A percentile compares a stretch with the other conserved stretches of the same genome.
Conservation (phyloP, 73 alveolate genomes). For the Tetrahymena thermophila region DNA sequence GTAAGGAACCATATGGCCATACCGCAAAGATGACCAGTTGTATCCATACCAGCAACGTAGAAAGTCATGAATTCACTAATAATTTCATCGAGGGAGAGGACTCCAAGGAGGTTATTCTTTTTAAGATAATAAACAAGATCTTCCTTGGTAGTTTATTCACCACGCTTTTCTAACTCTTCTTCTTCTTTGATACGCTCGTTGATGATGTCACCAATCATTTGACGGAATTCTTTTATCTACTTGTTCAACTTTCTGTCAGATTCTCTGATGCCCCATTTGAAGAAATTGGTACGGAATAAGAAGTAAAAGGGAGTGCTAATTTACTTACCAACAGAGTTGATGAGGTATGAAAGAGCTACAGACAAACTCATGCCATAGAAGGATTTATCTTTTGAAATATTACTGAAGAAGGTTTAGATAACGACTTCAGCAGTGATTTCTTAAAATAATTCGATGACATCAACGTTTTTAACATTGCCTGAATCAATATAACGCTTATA, state of each 20-base stretch:
- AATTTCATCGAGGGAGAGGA: background rate
- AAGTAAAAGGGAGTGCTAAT: background rate
- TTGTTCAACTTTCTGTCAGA: background rate
- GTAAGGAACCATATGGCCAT: background rate
- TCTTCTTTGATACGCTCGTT: background rate
- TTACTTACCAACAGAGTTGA: background rate
- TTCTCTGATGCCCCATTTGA: background rate
- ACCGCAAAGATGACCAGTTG: background rate
- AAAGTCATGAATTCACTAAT: background rate
- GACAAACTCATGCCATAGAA: background rate
- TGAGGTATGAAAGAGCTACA: background rate
- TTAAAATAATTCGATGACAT: background rate
- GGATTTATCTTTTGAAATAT: background rate
- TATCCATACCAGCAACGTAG: constrained; percentile 3
- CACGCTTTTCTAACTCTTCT: background rate
- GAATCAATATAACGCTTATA: background rate
- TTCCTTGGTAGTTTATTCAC: background rate
- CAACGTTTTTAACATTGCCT: background rate
- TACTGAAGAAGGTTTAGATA: background rate
- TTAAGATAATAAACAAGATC: background rate
- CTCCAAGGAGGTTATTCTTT: background rate
- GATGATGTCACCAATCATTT: background rate
- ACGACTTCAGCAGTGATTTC: background rate
- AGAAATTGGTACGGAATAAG: background rate
- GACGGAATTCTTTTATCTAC: background rate